Evolutionary conservation across 352 stramenopile species (phyloP).

Genomic region (Phytophthora citricola): DNA sequence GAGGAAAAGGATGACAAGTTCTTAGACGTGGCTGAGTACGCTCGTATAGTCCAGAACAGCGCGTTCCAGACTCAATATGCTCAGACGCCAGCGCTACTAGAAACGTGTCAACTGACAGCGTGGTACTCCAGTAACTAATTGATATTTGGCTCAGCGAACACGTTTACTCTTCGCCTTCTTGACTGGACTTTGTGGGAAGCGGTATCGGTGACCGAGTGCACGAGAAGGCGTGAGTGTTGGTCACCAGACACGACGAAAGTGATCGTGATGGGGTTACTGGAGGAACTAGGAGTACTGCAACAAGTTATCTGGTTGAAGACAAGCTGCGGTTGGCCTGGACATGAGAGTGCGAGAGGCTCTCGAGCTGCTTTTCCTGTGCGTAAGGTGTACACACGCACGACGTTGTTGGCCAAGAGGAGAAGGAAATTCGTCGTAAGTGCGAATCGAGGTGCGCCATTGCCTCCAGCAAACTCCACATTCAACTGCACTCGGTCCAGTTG

Average conservation of each 20-base stretch:
- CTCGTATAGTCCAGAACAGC: conserved; percentile 19
- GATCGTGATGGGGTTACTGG: conserved; percentile 7
- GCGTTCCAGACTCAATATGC: conserved; percentile 35
- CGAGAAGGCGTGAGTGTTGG: conserved; percentile 30
- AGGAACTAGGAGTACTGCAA: conserved; percentile 2
- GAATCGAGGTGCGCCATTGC: conserved; percentile 45
- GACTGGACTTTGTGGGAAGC: conserved; percentile 6
- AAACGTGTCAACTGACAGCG: conserved; percentile 19
- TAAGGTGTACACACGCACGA: conserved; percentile 37
- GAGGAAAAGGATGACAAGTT: conserved; percentile 9
- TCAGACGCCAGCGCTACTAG: conserved; percentile 33
- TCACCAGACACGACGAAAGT: conserved; percentile 35
- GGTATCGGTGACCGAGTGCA: conserved; percentile 28
- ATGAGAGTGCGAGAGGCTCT: conserved; percentile 25
- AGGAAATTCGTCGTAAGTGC: conserved; percentile 41
- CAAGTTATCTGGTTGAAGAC: conserved; percentile 38
- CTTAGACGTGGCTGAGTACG: conserved; percentile 11
- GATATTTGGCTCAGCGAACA: conserved; percentile 11
- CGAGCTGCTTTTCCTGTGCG: conserved; percentile 33
- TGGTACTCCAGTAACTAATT: conserved; percentile 14
- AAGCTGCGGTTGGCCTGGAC: conserved; percentile 18
- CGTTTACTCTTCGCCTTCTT: conserved; percentile 17
- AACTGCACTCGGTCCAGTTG: conserved; percentile 33
- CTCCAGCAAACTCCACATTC: conserved; percentile 34
- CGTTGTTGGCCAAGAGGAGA: conserved; percentile 44